phyloP scores from a whole-genome alignment of 352 stramenopile genomes.

The Phytophthora uliginosa region DNA sequence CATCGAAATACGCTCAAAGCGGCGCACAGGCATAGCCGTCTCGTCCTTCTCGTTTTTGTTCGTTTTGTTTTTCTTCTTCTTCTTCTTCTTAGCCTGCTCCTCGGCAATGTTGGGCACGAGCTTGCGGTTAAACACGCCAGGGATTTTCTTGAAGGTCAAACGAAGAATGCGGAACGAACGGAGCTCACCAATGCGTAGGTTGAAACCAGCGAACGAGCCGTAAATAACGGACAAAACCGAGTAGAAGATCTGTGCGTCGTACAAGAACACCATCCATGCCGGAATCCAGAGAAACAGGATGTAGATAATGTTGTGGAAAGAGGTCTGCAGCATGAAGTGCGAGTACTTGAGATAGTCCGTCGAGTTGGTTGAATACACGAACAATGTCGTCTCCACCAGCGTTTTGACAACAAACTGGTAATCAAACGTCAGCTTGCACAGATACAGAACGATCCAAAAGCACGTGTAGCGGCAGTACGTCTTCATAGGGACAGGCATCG shows the following conservation, averaged over 20 bases:
- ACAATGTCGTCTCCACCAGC: conserved; percentile 86
- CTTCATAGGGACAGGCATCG: conserved; percentile 79
- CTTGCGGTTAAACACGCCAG: conserved; percentile 88
- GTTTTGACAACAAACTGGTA: conserved; percentile 90
- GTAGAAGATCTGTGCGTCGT: conserved; percentile 91
- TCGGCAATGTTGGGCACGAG: conserved; percentile 87
- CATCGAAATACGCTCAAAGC: conserved; percentile 88
- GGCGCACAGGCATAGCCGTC: conserved; percentile 66
- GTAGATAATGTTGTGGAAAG: conserved; percentile 85
- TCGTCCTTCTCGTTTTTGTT: conserved; percentile 65
- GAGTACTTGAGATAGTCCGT: conserved; percentile 82
- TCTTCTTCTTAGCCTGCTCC: conserved; percentile 77
- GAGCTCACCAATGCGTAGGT: conserved; percentile 85
- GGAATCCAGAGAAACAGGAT: conserved; percentile 87
- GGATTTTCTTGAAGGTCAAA: conserved; percentile 87
- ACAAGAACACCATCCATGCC: conserved; percentile 88
- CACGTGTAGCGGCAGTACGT: conserved; percentile 84
- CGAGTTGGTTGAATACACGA: conserved; percentile 79
- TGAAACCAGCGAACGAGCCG: conserved; percentile 86
- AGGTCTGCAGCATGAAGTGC: conserved; percentile 86
- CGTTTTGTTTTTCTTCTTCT: conserved; percentile 72
- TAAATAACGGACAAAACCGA: conserved; percentile 82
- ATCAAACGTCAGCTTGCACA: conserved; percentile 85
- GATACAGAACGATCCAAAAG: conserved; percentile 86
- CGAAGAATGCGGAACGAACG: conserved; percentile 88